A percentile compares a stretch with the other conserved stretches of the same genome.
These are phyloP conservation scores for Excoecaria cochinchinensis DNA, from an alignment of 345 rosid genomes.

Conservation along the genomic window DNA sequence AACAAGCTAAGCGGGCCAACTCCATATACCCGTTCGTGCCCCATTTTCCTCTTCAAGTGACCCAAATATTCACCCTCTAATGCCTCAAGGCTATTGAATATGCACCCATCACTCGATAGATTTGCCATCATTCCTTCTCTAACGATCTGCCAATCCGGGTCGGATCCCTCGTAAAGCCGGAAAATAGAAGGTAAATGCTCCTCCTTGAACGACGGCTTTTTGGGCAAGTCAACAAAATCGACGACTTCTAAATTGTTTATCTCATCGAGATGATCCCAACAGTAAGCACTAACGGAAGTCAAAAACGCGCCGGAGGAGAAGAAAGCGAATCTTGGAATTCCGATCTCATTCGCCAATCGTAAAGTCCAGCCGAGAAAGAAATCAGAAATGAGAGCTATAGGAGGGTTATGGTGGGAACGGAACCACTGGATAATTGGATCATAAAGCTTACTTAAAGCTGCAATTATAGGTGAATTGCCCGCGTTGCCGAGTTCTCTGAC, in stretches of 20 bases:
- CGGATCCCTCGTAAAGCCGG: slow-evolving; percentile 24
- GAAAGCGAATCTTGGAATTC: slow-evolving; percentile 50
- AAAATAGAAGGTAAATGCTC: slow-evolving; percentile 51
- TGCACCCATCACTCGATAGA: slow-evolving; percentile 39
- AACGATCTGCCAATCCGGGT: slow-evolving; percentile 36
- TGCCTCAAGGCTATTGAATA: slow-evolving; percentile 47
- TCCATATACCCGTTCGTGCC: slow-evolving; percentile 47
- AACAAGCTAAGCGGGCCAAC: slow-evolving; percentile 55
- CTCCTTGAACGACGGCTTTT: slow-evolving; percentile 41
- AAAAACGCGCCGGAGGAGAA: slow-evolving; percentile 41
- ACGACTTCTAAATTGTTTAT: slow-evolving; percentile 25
- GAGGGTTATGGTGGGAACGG: slow-evolving; percentile 51
- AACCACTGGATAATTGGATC: slow-evolving; percentile 57
- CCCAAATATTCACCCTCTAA: slow-evolving; percentile 44
- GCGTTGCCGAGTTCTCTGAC: slow-evolving; percentile 48
- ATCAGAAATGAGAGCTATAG: slow-evolving; percentile 64
- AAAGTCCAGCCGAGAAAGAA: slow-evolving; percentile 79
- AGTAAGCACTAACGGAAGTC: slow-evolving; percentile 22
- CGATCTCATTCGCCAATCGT: slow-evolving; percentile 38
- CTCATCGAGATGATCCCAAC: slow-evolving; percentile 32
- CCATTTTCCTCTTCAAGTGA: slow-evolving; percentile 35
- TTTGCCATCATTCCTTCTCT: slow-evolving; percentile 37
- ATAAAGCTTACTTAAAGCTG: slow-evolving; percentile 43
- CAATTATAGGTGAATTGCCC: slow-evolving; percentile 43
- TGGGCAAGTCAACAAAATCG: slow-evolving; percentile 44